These are phyloP conservation scores for Umbelopsis ramanniana DNA, from an alignment of 192 early-diverging fungal species.

Conservation along the genomic window DNA sequence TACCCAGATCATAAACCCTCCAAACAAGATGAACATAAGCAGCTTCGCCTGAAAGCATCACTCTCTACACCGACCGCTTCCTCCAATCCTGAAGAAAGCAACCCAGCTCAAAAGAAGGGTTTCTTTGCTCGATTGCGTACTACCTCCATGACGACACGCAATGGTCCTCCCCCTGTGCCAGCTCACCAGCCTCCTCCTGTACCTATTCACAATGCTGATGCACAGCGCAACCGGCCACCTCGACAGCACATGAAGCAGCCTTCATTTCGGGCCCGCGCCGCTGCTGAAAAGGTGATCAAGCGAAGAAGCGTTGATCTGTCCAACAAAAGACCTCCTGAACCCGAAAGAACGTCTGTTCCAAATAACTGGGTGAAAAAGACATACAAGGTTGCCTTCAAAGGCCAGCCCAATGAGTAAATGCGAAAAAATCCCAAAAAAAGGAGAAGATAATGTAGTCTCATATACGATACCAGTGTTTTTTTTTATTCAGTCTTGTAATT, in stretches of 20 bases:
- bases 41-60: constrained; percentile 7
- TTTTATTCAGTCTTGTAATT: background rate
- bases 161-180: background rate
- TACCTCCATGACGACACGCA: constrained; percentile 10
- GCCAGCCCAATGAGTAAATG: constrained; percentile 6
- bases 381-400: constrained; percentile 3
- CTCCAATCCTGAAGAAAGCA: background rate
- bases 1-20: background rate
- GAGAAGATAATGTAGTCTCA: too few species aligned
- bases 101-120: background rate
- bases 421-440: background rate
- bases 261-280: constrained; percentile 8
- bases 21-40: constrained; percentile 5
- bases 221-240: background rate
- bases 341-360: background rate
- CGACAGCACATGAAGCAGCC: background rate
- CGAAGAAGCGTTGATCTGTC: background rate
- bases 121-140: constrained; percentile 17
- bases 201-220: background rate
- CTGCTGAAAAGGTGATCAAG: constrained; percentile 14
- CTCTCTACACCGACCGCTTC: constrained; percentile 12
- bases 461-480: too few species aligned
- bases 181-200: background rate
- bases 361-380: constrained; percentile 15
- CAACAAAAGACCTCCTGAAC: background rate